Conservation (phyloP, 2,329 filamentous ascomycete genomes). For the Huntiella omanensis region DNA sequence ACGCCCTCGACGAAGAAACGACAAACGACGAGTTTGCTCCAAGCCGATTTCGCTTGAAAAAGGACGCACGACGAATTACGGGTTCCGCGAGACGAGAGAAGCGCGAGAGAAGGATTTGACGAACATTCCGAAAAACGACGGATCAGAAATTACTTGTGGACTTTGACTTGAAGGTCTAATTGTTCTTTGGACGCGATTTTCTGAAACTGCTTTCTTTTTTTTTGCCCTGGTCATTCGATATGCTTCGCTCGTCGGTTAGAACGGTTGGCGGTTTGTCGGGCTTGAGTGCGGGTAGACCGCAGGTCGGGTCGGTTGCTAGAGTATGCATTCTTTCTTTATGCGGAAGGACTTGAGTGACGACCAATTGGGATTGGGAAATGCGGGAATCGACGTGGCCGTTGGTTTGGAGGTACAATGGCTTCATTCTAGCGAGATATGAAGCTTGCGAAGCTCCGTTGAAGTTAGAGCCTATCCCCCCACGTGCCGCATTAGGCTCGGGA, state of each 20-base stretch:
- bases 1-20: too few relatives aligned
- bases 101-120: too few relatives aligned
- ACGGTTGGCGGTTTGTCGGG: constrained; percentile 38
- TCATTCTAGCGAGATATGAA: not conserved
- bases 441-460: not conserved
- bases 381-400: not conserved
- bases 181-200: not conserved
- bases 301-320: constrained; percentile 8
- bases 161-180: too few relatives aligned
- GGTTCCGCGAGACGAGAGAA: too few relatives aligned
- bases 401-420: not conserved
- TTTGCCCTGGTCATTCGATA: constrained; percentile 17
- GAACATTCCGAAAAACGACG: too few relatives aligned
- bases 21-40: too few relatives aligned
- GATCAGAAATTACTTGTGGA: too few relatives aligned
- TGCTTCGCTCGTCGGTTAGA: constrained; percentile 52
- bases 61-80: too few relatives aligned
- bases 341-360: not conserved
- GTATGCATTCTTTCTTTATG: constrained; percentile 1
- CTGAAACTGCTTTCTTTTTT: constrained; percentile 11
- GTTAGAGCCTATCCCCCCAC: not conserved
- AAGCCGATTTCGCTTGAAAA: too few relatives aligned
- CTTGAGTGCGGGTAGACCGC: constrained; percentile 20
- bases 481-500: not conserved
- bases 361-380: constrained; percentile 6